These are phyloP conservation scores for Strobilomyces confusus DNA, from an alignment of 768 basidiomycete genomes.

Conservation along the genomic window DNA sequence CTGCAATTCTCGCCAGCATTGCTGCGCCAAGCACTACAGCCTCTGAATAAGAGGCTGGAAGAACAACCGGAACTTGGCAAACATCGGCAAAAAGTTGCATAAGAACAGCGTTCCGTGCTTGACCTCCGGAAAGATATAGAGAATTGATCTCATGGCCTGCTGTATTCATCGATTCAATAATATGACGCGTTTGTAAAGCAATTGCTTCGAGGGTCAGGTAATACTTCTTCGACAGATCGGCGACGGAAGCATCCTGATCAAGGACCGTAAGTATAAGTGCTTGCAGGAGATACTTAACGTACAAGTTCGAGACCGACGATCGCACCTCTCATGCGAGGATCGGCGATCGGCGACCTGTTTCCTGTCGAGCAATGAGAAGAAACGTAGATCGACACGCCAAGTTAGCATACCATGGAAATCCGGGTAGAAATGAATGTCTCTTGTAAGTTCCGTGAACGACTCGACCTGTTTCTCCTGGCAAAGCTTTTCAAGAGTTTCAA, in stretches of 20 bases:
- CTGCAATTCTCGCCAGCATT: constrained; percentile 88
- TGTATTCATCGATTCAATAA: constrained; percentile 85
- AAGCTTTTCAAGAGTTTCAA: constrained; percentile 67
- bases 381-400: background rate
- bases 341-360: constrained; percentile 94
- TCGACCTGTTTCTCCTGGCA: constrained; percentile 49
- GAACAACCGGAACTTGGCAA: constrained; percentile 76
- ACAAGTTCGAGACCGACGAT: constrained; percentile 83
- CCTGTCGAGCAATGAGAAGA: constrained; percentile 43
- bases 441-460: constrained; percentile 79
- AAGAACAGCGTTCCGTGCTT: constrained; percentile 83
- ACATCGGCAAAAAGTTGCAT: constrained; percentile 89
- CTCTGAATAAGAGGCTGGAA: constrained; percentile 70
- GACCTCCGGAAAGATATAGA: constrained; percentile 91
- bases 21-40: constrained; percentile 92
- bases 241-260: constrained; percentile 68
- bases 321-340: constrained; percentile 91
- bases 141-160: constrained; percentile 77
- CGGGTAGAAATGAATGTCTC: constrained; percentile 91
- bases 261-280: background rate
- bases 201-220: constrained; percentile 90
- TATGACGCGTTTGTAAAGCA: constrained; percentile 91
- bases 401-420: constrained; percentile 75
- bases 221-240: constrained; percentile 87
- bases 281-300: constrained; percentile 12